Evolutionary conservation across 768 basidiomycete genomes (phyloP), one percentile per base, ranked within the genome.

Genomic region (Tubosaeta sp.): DNA sequence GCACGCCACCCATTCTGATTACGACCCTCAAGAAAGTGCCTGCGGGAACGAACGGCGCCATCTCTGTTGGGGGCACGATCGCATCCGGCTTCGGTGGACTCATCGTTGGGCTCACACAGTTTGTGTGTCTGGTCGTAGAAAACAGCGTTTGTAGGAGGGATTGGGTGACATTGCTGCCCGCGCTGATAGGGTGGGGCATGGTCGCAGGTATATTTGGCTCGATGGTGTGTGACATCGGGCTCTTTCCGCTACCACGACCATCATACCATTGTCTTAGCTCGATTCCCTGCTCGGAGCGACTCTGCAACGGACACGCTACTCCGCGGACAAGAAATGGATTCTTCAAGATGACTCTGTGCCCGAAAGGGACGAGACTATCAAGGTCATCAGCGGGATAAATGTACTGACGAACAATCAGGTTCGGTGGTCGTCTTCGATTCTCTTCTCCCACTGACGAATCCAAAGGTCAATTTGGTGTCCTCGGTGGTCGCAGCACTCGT

Each of bases 201-300:
- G 63, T 77, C 22, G 82, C 79, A 4, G 94, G 94, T 9, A 73
- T 85, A 12, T 62, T 86, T n/a, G 94, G 92, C 14, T 93, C 90
- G 1, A 24, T 42, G 24, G 56, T 59, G 82, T 74, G 6, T 41
- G 25, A 24, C 27, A 0, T 13, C 16, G 3, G 39, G 39, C 3
- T 27, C 46, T 27, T 31, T 31, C 3, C 19, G 18, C 18, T 30
- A 29, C 54, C 31, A 51, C 27, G 46, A 19, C 25, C 25, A 27
- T 53, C 38, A 3, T 52, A 30, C 34, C 22, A 9, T 29, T 18
- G 3, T 10, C 21, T 32, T 64, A 90, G 88, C 67, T 92, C 44
- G 94, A 97, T 64, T 93, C 90, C 0, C 38, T 96, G 12, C 73
- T 96, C 16, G 94, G 94, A 2, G 92, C 94, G 6, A 92, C 89